Evolutionary conservation across 2,329 filamentous ascomycete genomes (phyloP).

Genomic region (Neofusicoccum kwambonambiense): DNA sequence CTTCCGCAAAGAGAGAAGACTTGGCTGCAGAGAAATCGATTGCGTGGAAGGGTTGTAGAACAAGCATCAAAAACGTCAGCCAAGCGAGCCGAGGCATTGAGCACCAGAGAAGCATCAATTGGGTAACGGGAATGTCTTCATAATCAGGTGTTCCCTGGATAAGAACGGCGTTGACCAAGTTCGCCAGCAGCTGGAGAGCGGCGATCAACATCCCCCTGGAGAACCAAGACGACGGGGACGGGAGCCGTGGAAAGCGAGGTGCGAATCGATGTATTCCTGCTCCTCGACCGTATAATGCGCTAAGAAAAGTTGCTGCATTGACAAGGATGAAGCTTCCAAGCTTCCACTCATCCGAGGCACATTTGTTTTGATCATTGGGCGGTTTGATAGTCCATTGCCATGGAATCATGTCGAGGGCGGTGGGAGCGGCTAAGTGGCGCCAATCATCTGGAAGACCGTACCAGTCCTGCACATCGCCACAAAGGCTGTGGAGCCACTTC

Average conservation of each 20-base stretch:
- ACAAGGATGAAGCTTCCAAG: slow-evolving; percentile 26
- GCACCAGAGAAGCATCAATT: slow-evolving; percentile 34
- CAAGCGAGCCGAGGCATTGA: slow-evolving; percentile 31
- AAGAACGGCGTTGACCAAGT: slow-evolving; percentile 26
- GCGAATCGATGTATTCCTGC: slow-evolving; percentile 1
- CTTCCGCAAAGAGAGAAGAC: slow-evolving; percentile 28
- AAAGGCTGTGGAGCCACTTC: slow-evolving; percentile 33
- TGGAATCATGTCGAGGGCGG: slow-evolving; percentile 31
- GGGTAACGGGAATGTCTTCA: slow-evolving; percentile 24
- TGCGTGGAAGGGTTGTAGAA: slow-evolving; percentile 19
- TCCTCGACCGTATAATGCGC: slow-evolving; percentile 18
- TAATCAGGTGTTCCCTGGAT: slow-evolving; percentile 26
- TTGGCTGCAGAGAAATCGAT: slow-evolving; percentile 20
- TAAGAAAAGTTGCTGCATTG: slow-evolving; percentile 25
- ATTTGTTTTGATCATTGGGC: slow-evolving; percentile 20
- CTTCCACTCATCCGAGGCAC: slow-evolving; percentile 27
- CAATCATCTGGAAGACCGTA: slow-evolving; percentile 32
- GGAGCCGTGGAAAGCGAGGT: slow-evolving; percentile 1
- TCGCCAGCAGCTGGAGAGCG: slow-evolving; percentile 26
- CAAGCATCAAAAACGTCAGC: slow-evolving; percentile 24
- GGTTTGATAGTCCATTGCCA: slow-evolving; percentile 32
- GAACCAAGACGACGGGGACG: slow-evolving; percentile 21
- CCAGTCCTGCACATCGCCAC: slow-evolving; percentile 30
- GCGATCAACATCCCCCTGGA: slow-evolving; percentile 24
- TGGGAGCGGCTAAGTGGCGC: slow-evolving; percentile 27